Evolutionary conservation across 129 eudicot genomes (phyloP).

Genomic region (Pseudognaphalium luteoalbum): DNA sequence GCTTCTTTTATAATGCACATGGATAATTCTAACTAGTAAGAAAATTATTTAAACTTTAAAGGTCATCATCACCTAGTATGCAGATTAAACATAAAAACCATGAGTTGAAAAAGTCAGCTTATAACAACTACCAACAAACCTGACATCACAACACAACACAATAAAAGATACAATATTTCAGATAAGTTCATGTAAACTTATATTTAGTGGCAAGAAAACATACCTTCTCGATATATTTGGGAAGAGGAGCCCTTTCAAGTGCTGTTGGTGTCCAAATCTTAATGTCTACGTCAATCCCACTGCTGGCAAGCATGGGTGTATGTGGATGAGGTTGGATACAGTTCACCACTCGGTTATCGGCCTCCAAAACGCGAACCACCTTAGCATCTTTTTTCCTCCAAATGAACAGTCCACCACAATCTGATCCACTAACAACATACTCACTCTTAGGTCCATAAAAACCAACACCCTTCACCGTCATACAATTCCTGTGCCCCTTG

Average conservation of each 20-base stretch:
- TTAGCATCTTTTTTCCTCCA: background rate
- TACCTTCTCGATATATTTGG: background rate
- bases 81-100: background rate
- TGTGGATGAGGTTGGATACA: background rate
- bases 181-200: background rate
- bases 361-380: background rate
- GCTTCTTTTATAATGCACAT: background rate
- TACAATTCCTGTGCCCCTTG: background rate
- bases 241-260: background rate
- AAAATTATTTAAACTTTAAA: background rate
- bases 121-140: background rate
- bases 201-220: background rate
- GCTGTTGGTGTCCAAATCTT: conserved; percentile 1
- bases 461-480: background rate
- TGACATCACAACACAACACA: background rate
- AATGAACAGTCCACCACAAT: background rate
- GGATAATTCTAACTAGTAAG: background rate
- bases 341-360: background rate
- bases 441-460: background rate
- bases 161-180: background rate
- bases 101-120: background rate
- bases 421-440: background rate
- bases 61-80: background rate
- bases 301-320: conserved; percentile 1
- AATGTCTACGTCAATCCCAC: background rate